Conservation (phyloP, 768 basidiomycete species). For the Leccinum uliginosum region DNA sequence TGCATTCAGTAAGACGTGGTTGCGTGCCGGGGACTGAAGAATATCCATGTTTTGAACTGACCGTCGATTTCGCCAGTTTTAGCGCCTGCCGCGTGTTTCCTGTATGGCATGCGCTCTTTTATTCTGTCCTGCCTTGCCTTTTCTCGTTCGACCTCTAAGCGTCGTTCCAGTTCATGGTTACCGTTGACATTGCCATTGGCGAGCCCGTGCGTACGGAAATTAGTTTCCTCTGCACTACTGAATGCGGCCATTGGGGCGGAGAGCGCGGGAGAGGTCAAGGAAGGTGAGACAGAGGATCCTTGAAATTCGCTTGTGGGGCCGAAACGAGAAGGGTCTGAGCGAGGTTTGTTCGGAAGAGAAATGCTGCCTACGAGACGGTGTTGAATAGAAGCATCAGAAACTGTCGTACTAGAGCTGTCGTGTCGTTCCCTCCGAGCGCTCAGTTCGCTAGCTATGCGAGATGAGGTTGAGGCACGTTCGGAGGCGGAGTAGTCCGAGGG, state of each 20-base stretch:
- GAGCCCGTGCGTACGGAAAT: conserved; percentile 51
- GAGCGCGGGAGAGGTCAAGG: conserved; percentile 44
- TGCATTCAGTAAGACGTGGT: neutral
- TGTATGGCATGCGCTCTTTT: conserved; percentile 60
- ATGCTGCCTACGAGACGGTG: conserved; percentile 29
- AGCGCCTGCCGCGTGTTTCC: conserved; percentile 47
- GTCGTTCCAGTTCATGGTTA: conserved; percentile 55
- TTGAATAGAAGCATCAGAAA: conserved; percentile 40
- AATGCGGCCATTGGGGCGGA: conserved; percentile 65
- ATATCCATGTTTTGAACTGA: conserved; percentile 33
- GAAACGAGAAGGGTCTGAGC: conserved; percentile 16
- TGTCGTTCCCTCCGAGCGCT: conserved; percentile 32
- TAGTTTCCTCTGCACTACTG: conserved; percentile 46
- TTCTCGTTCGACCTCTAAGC: conserved; percentile 60
- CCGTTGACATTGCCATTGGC: conserved; percentile 49
- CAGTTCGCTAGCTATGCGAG: conserved; percentile 30
- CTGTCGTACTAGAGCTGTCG: conserved; percentile 49
- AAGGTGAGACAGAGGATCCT: conserved; percentile 25
- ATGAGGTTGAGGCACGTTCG: conserved; percentile 46
- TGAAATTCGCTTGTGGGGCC: conserved; percentile 10
- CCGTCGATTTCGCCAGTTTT: conserved; percentile 84
- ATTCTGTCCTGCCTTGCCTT: conserved; percentile 65
- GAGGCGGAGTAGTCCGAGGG: conserved; percentile 50
- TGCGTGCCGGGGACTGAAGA: neutral
- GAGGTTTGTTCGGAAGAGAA: conserved; percentile 14